Evolutionary conservation across 148 eudicot genomes (phyloP), one percentile per base, ranked within the genome.

Genomic region (Vaccinium vitisidaea): DNA sequence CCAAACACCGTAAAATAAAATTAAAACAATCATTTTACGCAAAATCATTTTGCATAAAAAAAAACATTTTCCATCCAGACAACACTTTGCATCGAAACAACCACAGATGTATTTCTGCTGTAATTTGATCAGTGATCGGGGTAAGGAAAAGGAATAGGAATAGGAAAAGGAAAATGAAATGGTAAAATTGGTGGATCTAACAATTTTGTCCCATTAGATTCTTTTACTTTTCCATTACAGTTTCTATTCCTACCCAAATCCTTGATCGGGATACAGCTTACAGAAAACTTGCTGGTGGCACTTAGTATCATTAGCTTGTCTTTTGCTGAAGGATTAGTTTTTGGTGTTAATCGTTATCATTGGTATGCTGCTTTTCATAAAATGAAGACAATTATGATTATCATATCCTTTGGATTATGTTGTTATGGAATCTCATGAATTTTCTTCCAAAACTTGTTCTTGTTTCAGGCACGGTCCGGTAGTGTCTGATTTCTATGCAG

Each of bases 401-500:
- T 16, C 6, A 4, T 61, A 59, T 80, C 12, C 6, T 19, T 61
- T 21, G 43, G 18, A 61, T 43, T 39, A 59, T 80, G n/a, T 46
- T 2, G 9, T 1, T 30, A 71, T 71, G 65, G 48, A 70, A 65
- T 48, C 39, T 82, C 58, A 69, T 53, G 50, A 50, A 53, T 71
- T 5, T 8, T 10, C n/a, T 69, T 39, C 54, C 18, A 19, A 30
- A 50, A 8, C 46, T 53, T 73, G 50, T 10, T 70, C 30, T 54
- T 46, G 50, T 83, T 55, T 83, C 84, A 83, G 84, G 84, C 75
- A 49, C 79, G 84, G 12, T 74, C 79, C 0, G 84, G 36, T 43
- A 83, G 70, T 55, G 79, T 18, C 32, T 83, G 80, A 83, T 55
- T 74, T 36, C 65, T 36, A 0, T 54, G 27, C 80, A 55, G 14